Evolutionary conservation across 2,329 filamentous ascomycete genomes (phyloP), one percentile per base, ranked within the genome.

Genomic region (Diaporthe longicolla): DNA sequence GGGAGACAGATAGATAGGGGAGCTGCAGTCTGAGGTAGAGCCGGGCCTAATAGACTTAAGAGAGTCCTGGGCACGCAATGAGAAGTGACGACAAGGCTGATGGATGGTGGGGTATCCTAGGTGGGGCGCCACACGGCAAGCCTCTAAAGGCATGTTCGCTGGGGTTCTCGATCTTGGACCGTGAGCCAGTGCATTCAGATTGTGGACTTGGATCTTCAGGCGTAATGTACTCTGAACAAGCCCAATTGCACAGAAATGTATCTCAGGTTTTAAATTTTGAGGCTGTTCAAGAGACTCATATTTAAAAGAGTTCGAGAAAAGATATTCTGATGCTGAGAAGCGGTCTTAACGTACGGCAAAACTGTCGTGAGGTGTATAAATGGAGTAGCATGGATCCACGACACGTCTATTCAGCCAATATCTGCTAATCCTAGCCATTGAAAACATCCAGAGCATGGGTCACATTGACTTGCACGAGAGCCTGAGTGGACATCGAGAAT

Each of bases 51-150:
- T 24, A 45, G 61, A 40, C 15, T 26, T 13, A 7, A n/a, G 29
- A 48, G 32, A 11, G 63, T 40, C 45, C 52, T 48, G 69, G 37
- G 54, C 50, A 71, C 54, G 55, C 35, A 65, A 45, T 21, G 43
- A 29, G 26, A 40, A 40, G 69, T 71, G 59, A 74, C 69, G 69
- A 74, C 58, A 61, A 65, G 59, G 69, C 69, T 61, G 59, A 57
- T 54, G 50, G 40, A 29, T 52, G 61, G 69, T 71, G 61, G 50
- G 37, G 59, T 66, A 59, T 54, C 48, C 29, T 17, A 54, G 48
- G 63, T 68, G 63, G 63, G 66, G 66, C 50, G 10, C 43, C 43
- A 50, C 43, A 52, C 29, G 45, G 45, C 26, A 24, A 52, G 21
- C 29, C 29, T 52, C 21, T 32, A 24, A 37, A 10, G 29, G 26